phyloP scores from a whole-genome alignment of 75 land plant species.

The Picea sitchensis region DNA sequence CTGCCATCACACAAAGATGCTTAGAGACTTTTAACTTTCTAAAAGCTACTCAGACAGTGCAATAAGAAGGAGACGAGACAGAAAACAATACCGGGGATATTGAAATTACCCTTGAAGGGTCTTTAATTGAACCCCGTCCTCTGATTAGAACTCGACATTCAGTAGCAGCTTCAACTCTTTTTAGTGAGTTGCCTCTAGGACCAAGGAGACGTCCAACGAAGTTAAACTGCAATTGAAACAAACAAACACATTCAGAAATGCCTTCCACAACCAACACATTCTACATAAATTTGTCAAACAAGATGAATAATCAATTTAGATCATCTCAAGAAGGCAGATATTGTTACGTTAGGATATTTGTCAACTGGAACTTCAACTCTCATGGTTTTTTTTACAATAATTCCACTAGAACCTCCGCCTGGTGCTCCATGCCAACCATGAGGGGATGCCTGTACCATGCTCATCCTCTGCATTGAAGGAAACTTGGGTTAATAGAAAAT shows the following conservation, averaged over 20 bases:
- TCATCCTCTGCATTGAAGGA: constrained; percentile 39
- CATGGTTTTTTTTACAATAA: constrained; percentile 75
- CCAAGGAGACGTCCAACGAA: constrained; percentile 97
- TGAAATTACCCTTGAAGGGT: constrained; percentile 69
- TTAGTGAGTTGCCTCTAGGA: constrained; percentile 95
- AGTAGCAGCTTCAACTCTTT: constrained; percentile 86
- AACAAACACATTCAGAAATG: not conserved
- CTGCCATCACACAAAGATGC: constrained; percentile 22
- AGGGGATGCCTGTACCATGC: constrained; percentile 34
- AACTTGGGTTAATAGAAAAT: not conserved
- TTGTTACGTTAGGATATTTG: constrained; percentile 73
- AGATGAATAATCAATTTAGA: not conserved
- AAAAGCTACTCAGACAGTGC: not conserved
- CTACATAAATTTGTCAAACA: not conserved
- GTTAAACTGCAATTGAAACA: constrained; percentile 64
- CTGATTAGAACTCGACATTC: constrained; percentile 92
- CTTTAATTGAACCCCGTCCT: constrained; percentile 95
- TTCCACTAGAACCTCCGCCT: constrained; percentile 56
- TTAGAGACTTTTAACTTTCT: not conserved
- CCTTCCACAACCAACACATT: not conserved
- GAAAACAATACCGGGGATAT: not conserved
- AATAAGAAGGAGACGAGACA: not conserved
- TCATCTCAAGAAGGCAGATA: not conserved
- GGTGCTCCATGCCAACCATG: constrained; percentile 64
- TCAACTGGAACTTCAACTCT: constrained; percentile 95